Evolutionary conservation across 306 rosid species (phyloP).

Genomic region (Cicer judaicum): DNA sequence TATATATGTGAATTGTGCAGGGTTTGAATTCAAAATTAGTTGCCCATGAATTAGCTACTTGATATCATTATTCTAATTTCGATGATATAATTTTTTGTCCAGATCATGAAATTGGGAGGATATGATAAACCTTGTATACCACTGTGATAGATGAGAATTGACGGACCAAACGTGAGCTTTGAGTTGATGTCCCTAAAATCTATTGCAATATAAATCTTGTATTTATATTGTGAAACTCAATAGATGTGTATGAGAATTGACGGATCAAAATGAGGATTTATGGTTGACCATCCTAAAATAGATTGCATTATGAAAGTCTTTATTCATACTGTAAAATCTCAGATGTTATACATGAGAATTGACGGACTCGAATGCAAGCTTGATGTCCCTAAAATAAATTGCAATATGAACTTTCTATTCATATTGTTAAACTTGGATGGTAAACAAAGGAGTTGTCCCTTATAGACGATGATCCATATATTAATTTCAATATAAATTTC

Average conservation of each 20-base stretch:
- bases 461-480: neutral
- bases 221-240: too few relatives aligned
- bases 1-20: constrained; percentile 55
- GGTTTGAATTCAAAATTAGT: constrained; percentile 73
- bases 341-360: neutral
- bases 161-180: too few relatives aligned
- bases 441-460: neutral
- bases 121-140: neutral
- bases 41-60: neutral
- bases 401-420: neutral
- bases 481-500: neutral
- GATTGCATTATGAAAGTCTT: too few relatives aligned
- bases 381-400: neutral
- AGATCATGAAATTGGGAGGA: neutral
- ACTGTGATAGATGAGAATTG: neutral
- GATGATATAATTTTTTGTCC: too few relatives aligned
- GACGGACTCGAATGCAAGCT: too few relatives aligned
- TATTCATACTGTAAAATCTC: too few relatives aligned
- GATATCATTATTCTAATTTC: neutral
- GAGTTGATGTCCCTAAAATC: too few relatives aligned
- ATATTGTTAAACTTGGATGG: too few relatives aligned
- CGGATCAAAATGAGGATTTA: too few relatives aligned
- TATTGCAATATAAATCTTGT: too few relatives aligned
- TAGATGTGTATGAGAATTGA: too few relatives aligned
- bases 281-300: too few relatives aligned